Evolutionary conservation across 202 grass and related monocot species (phyloP), one percentile per base, ranked within the genome.

Genomic region (Hordeum pubiflorum): DNA sequence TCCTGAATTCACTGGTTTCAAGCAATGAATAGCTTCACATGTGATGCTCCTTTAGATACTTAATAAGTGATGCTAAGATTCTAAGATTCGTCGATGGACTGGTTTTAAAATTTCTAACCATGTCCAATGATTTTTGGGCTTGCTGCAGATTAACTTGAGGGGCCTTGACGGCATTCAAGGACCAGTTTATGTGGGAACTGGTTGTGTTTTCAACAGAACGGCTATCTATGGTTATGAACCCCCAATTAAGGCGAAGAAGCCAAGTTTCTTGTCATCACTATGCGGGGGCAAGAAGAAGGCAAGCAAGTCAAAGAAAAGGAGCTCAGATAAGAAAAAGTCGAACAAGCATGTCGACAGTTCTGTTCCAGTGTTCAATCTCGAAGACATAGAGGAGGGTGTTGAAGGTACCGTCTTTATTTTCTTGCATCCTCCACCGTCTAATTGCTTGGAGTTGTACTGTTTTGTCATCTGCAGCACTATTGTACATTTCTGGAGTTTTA

Each of bases 381-480:
- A 97, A 85, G 93, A 97, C 83, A 97, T 97, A 81, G 93, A 97
- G 66, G 93, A 97, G 82, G 93, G 93, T 52, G 91, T 97, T 85
- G 93, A 97, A 97, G 93, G 93, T 97, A 93, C 39, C 9, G 60
- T 61, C 58, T 65, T 37, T 66, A 76, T 70, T 26, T 68, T 83
- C 26, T 78, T 68, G 61, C 38, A 58, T 59, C 37, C 65, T 66
- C 15, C 65, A 67, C 39, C 23, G 7, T 21, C n/a, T 63, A 18
- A 72, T 34, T 87, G 15, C n/a, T 61, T 21, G 43, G 23, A 66
- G 31, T 8, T 41, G 7, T 39, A 36, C 26, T 78, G 29, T 79
- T 86, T 57, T n/a, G 46, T 74, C 27, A 32, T 26, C 57, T 50
- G n/a, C 6, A 36, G 6, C 58, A 20, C 66, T 58, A 15, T 81